phyloP scores from a whole-genome alignment of 2,329 filamentous ascomycete genomes.

The Rutstroemia sp. region DNA sequence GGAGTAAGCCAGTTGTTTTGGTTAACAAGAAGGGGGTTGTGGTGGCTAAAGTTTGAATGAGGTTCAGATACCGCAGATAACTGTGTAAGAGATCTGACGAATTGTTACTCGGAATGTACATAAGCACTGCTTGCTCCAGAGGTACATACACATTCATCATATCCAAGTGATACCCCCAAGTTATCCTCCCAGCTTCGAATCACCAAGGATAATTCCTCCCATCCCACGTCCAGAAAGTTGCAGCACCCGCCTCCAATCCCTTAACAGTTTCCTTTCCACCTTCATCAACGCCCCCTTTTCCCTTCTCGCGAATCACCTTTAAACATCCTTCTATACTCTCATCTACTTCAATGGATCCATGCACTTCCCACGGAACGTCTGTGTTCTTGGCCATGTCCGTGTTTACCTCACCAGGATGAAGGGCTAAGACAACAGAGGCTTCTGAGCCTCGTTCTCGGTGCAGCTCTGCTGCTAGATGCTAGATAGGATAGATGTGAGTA shows the following conservation, averaged over 20 bases:
- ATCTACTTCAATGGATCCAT: not conserved
- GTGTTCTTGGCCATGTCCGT: not conserved
- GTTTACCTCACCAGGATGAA: not conserved
- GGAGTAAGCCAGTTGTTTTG: not conserved
- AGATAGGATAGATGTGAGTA: not conserved
- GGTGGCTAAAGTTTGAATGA: not conserved
- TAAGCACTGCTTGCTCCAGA: not conserved
- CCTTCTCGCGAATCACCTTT: not conserved
- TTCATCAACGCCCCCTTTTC: not conserved
- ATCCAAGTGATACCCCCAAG: not conserved
- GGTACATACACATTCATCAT: not conserved
- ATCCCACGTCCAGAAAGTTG: conserved; percentile 1
- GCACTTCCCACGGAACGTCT: not conserved
- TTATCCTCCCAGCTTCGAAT: not conserved
- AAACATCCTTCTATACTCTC: not conserved
- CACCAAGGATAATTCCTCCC: not conserved
- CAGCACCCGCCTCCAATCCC: not conserved
- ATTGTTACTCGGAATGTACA: not conserved
- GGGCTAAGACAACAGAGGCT: not conserved
- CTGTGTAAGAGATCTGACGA: not conserved
- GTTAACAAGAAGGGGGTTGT: not conserved
- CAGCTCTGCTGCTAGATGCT: not conserved
- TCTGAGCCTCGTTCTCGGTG: not conserved
- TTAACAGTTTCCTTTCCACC: not conserved
- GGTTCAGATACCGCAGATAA: too few relatives aligned